Percentiles rank a stretch among this genome's conserved stretches.
phyloP scores from a whole-genome alignment of 2,329 filamentous ascomycete genomes.

The Xylaria sp. region DNA sequence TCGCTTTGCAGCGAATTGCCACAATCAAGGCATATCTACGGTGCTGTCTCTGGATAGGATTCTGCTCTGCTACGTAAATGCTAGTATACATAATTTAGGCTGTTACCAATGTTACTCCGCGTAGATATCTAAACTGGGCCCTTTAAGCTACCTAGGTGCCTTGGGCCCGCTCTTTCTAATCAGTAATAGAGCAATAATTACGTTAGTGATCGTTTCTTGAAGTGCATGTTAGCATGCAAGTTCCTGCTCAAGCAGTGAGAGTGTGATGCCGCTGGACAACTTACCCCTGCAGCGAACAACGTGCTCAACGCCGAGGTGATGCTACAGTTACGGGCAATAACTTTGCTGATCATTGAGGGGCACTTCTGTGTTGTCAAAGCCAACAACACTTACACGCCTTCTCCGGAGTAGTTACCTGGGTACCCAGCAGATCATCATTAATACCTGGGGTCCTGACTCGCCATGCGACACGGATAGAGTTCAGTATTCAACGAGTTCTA shows the following conservation, averaged over 20 bases:
- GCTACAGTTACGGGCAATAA: not conserved
- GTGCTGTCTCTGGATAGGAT: not conserved
- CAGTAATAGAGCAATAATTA: conserved; percentile 17
- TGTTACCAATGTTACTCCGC: conserved; percentile 16
- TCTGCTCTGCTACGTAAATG: not conserved
- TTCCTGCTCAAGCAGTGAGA: conserved; percentile 2
- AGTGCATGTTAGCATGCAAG: conserved; percentile 1
- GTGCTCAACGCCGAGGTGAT: conserved; percentile 4
- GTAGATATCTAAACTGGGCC: conserved; percentile 23
- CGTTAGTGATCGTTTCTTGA: conserved; percentile 23
- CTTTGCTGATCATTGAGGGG: not conserved
- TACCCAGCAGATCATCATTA: not conserved
- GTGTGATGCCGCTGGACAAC: not conserved
- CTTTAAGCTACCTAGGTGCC: not conserved
- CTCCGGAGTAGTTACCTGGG: not conserved
- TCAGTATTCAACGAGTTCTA: not conserved
- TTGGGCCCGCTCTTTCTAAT: not conserved
- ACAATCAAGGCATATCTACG: conserved; percentile 3
- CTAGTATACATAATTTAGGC: not conserved
- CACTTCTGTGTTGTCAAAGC: not conserved
- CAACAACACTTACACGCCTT: not conserved
- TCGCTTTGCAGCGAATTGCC: conserved; percentile 16
- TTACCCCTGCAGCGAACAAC: not conserved
- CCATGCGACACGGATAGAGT: not conserved
- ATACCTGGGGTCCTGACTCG: not conserved